These are phyloP conservation scores for Leccinum griseonigrum DNA, from an alignment of 1,284 basidiomycete genomes.

Conservation along the genomic window DNA sequence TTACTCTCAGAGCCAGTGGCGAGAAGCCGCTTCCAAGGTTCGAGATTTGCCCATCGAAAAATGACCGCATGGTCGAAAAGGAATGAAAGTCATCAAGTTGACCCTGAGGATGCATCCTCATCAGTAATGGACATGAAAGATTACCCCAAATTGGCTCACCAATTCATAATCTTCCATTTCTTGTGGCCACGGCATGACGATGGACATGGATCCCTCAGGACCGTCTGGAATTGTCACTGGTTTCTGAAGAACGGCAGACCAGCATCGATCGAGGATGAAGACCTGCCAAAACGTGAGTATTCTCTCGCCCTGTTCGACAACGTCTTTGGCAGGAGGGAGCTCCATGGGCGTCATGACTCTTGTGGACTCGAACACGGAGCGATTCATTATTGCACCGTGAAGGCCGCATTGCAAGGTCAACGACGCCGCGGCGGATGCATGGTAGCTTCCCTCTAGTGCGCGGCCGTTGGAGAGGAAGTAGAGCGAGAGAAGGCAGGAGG, in stretches of 20 bases:
- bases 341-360: slow-evolving; percentile 42
- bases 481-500: slow-evolving; percentile 66
- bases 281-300: slow-evolving; percentile 72
- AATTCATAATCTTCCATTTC: slow-evolving; percentile 57
- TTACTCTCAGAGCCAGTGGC: slow-evolving; percentile 59
- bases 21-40: slow-evolving; percentile 54
- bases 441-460: slow-evolving; percentile 68
- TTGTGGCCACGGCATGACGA: slow-evolving; percentile 67
- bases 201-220: slow-evolving; percentile 43
- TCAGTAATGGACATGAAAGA: slow-evolving; percentile 16
- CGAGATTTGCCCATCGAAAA: slow-evolving; percentile 57
- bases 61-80: slow-evolving; percentile 57
- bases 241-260: slow-evolving; percentile 60
- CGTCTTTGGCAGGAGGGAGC: slow-evolving; percentile 54
- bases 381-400: slow-evolving; percentile 46
- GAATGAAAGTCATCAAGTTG: slow-evolving; percentile 48
- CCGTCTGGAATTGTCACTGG: slow-evolving; percentile 54
- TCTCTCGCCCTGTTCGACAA: slow-evolving; percentile 58
- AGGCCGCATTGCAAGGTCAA: slow-evolving; percentile 67
- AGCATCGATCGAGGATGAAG: slow-evolving; percentile 64
- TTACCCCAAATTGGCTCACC: slow-evolving; percentile 35
- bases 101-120: slow-evolving; percentile 40
- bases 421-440: slow-evolving; percentile 64
- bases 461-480: slow-evolving; percentile 75
- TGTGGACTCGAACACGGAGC: slow-evolving; percentile 34